Conservation (phyloP, 2,329 filamentous ascomycete species). For the Metarhizium album region DNA sequence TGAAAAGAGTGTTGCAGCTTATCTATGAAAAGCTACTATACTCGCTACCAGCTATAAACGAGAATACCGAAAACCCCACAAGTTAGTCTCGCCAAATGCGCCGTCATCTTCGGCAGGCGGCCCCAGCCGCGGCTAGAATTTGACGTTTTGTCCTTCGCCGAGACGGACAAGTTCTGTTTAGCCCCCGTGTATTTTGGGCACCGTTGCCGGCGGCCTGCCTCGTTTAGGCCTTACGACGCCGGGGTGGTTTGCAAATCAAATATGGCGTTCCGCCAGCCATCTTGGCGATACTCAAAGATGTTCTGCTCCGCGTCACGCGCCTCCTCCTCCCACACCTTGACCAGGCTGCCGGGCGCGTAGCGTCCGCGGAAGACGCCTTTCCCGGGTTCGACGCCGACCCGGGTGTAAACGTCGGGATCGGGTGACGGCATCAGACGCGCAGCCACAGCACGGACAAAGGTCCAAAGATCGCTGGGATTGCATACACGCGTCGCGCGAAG, state of each 20-base stretch:
- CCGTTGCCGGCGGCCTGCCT: neutral
- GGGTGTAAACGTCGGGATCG: slow-evolving; percentile 65
- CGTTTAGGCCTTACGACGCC: slow-evolving; percentile 2
- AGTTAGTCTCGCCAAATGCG: no score
- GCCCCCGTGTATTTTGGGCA: no score
- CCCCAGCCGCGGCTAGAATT: no score
- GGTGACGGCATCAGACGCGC: slow-evolving; percentile 61
- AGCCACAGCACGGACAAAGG: slow-evolving; percentile 74
- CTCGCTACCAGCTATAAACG: no score
- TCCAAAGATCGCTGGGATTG: slow-evolving; percentile 64
- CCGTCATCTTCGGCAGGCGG: no score
- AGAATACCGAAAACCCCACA: no score
- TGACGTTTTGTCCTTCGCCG: no score
- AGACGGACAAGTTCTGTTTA: no score
- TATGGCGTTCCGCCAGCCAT: slow-evolving; percentile 78
- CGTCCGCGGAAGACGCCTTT: slow-evolving; percentile 63
- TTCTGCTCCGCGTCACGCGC: slow-evolving; percentile 58
- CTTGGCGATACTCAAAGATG: slow-evolving; percentile 60
- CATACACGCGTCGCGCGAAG: slow-evolving; percentile 77
- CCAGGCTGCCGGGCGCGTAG: slow-evolving; percentile 81
- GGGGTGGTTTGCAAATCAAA: slow-evolving; percentile 46
- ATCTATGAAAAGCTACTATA: no score
- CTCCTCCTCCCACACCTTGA: slow-evolving; percentile 83
- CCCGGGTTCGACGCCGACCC: slow-evolving; percentile 56
- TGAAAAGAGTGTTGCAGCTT: no score